Base-by-base conservation (phyloP, 1,139 yeast species). In the Saccharomycopsis crataegensis region DNA sequence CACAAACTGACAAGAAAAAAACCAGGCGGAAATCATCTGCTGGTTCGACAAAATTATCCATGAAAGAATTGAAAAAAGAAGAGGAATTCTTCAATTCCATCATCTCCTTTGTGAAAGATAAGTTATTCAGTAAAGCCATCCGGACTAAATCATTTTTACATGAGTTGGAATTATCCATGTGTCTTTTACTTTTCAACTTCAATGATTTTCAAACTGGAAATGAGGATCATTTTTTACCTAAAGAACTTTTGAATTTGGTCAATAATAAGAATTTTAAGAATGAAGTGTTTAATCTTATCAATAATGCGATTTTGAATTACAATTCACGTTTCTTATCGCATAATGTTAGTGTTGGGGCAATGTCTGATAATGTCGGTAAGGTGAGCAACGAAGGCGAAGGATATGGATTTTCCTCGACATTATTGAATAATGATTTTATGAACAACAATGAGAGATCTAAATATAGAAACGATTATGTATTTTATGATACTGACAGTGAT, bases 161-260 rank as follows among this genome's bases (percentile, higher is more conserved):
- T 57, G 88, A 84, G 59, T 69, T 85, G 58, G 91, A 85, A 62
- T 69, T 82, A 40, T 80, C 88, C 8, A 83, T 85, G 88, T 82
- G 89, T 53, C 70, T 82, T 51, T 56, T 77, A 48, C 69, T 85
- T 37, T 82, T 86, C 60, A 80, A 81, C 60, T 57, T 59, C 54
- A 56, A 54, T 16, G 54, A 59, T 17, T 59, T 65, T 1, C 57
- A 60, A 33, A 52, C 49, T 14, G 50, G 50, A 17, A 55, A 70
- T 67, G 65, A 65, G 33, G 64, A 69, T 28, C 63, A 70, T 3
- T 70, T 68, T 40, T 63, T 82, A 57, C 69, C 90, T 54, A 70
- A 73, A 33, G 80, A 79, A 59, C 79, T 86, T 58, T 81, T 83
- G 38, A 71, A 78, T 46, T 66, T 81, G 50, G 84, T 83, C 1